phyloP scores from a whole-genome alignment of 164 flowering plant genomes.

The Cinnamomum chago region DNA sequence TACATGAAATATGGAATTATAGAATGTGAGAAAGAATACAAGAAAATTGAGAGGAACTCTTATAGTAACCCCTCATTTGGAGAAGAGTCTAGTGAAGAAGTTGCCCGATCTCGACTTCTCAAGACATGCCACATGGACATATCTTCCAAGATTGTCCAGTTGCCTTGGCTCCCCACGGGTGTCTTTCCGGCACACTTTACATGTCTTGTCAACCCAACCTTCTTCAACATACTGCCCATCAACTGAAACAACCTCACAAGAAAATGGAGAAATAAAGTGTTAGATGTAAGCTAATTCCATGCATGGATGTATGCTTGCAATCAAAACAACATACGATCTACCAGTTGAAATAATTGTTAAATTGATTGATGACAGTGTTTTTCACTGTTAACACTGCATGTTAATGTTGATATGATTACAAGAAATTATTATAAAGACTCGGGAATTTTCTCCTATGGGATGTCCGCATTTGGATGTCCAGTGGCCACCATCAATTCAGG shows the following conservation, averaged over 20 bases:
- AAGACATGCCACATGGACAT: constrained; percentile 73
- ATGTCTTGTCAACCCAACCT: constrained; percentile 96
- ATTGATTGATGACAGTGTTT: no score
- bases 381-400: no score
- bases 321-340: no score
- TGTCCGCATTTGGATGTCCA: no score
- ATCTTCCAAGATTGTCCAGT: constrained; percentile 58
- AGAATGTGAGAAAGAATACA: not conserved
- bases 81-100: constrained; percentile 78
- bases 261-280: not conserved
- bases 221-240: constrained; percentile 91
- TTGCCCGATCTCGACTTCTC: constrained; percentile 68
- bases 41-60: not conserved
- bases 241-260: constrained; percentile 33
- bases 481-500: no score
- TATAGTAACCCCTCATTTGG: constrained; percentile 20
- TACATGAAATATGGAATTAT: not conserved
- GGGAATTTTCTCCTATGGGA: no score
- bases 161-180: constrained; percentile 58
- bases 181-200: constrained; percentile 90
- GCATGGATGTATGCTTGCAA: not conserved
- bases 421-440: no score
- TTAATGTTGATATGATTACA: no score
- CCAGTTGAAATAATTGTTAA: no score
- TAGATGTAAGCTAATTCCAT: not conserved